Conservation (phyloP, 2,329 filamentous ascomycete species). For the Rhinocladiella similis region DNA sequence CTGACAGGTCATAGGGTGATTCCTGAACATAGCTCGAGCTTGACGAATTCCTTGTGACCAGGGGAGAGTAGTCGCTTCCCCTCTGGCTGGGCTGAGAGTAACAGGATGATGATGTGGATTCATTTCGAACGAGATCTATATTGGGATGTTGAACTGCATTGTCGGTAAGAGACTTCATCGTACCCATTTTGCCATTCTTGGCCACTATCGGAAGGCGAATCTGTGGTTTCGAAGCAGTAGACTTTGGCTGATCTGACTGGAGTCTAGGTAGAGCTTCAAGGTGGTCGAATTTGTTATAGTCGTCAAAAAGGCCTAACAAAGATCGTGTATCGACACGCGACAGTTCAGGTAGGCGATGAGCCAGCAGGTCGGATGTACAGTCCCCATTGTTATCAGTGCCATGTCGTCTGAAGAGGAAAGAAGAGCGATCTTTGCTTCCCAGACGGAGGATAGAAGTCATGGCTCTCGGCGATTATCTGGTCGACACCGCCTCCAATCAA, state of each 20-base stretch:
- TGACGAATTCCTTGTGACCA: conserved; percentile 26
- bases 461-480: conserved; percentile 6
- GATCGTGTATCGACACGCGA: conserved; percentile 25
- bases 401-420: conserved; percentile 22
- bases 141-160: conserved; percentile 5
- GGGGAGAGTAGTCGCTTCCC: conserved; percentile 21
- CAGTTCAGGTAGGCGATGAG: conserved; percentile 19
- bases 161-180: conserved; percentile 1
- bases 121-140: conserved; percentile 21
- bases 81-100: conserved; percentile 22
- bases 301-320: conserved; percentile 24
- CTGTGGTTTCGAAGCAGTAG: neutral
- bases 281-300: conserved; percentile 14
- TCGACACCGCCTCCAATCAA: conserved; percentile 11
- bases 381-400: conserved; percentile 8
- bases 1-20: conserved; percentile 7
- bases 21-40: conserved; percentile 25
- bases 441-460: conserved; percentile 25
- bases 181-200: neutral
- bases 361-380: conserved; percentile 7
- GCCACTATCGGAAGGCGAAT: neutral
- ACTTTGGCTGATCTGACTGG: neutral
- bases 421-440: conserved; percentile 24
- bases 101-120: conserved; percentile 25
- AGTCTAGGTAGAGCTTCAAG: conserved; percentile 1